phyloP scores from a whole-genome alignment of 1,284 basidiomycete species.

The Ceraceosorus bombacis region DNA sequence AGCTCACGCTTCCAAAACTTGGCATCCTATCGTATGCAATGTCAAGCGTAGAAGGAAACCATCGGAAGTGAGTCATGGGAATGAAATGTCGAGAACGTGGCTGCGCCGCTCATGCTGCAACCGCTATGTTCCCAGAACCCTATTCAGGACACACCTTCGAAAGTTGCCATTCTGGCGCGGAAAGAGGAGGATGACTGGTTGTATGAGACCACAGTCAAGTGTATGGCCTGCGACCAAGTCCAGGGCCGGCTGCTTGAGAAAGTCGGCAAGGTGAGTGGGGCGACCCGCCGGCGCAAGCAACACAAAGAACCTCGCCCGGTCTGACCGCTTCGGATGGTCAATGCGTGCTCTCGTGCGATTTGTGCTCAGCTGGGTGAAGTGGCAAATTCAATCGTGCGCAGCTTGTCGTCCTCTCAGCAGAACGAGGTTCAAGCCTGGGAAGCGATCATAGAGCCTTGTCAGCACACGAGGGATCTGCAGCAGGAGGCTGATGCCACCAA shows the following conservation, averaged over 20 bases:
- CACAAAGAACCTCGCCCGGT: no score
- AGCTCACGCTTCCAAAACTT: conserved; percentile 50
- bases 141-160: no score
- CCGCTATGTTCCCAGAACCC: no score
- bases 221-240: background rate
- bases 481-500: conserved; percentile 48
- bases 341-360: background rate
- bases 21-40: conserved; percentile 72
- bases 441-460: conserved; percentile 80
- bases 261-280: conserved; percentile 34
- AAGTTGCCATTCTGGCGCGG: conserved; percentile 25
- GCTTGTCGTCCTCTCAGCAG: conserved; percentile 79
- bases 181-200: conserved; percentile 56
- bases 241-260: conserved; percentile 55
- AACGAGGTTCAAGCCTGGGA: conserved; percentile 97
- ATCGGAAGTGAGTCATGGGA: conserved; percentile 55
- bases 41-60: conserved; percentile 68
- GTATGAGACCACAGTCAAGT: background rate
- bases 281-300: background rate
- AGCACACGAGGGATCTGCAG: conserved; percentile 72
- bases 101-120: no score
- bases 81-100: no score
- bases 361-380: conserved; percentile 47
- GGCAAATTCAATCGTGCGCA: conserved; percentile 66
- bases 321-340: no score